A percentile compares a stretch with the other conserved stretches of the same genome.
These are phyloP conservation scores for Rhodotorula sp. DNA, from an alignment of 1,284 basidiomycete genomes.

Conservation along the genomic window DNA sequence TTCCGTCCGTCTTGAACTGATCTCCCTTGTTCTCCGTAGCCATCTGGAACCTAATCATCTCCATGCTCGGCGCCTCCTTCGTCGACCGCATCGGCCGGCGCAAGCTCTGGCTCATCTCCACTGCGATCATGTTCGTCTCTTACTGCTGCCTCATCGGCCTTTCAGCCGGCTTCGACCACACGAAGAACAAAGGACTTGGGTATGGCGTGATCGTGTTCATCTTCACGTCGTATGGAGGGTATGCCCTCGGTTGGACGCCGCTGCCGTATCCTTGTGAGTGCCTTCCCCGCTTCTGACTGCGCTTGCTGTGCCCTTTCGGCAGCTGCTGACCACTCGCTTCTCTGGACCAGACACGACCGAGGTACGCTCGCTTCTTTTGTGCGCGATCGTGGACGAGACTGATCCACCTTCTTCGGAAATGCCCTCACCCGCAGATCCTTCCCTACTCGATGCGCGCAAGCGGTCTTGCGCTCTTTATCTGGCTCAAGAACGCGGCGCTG, in stretches of 20 bases:
- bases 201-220: constrained; percentile 31
- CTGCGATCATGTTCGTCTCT: constrained; percentile 53
- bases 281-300: too few species aligned
- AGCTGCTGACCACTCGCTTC: neutral
- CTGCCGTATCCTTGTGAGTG: too few species aligned
- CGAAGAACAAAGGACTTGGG: constrained; percentile 21
- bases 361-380: too few species aligned
- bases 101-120: constrained; percentile 38
- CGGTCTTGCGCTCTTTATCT: constrained; percentile 26
- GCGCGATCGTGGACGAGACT: too few species aligned
- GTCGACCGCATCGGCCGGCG: too few species aligned
- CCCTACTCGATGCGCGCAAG: neutral
- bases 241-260: constrained; percentile 21
- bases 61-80: neutral
- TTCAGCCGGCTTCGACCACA: constrained; percentile 55
- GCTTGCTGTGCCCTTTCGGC: neutral
- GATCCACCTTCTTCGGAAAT: too few species aligned
- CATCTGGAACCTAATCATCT: neutral
- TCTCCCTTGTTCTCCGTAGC: neutral
- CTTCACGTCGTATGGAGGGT: constrained; percentile 33
- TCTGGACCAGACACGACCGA: neutral
- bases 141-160: constrained; percentile 56
- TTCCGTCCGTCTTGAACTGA: too few species aligned
- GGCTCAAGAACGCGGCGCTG: neutral
- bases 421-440: too few species aligned